Evolutionary conservation across 2,329 filamentous ascomycete genomes (phyloP), one percentile per base, ranked within the genome.

Genomic region (Ampelomyces quisqualis): DNA sequence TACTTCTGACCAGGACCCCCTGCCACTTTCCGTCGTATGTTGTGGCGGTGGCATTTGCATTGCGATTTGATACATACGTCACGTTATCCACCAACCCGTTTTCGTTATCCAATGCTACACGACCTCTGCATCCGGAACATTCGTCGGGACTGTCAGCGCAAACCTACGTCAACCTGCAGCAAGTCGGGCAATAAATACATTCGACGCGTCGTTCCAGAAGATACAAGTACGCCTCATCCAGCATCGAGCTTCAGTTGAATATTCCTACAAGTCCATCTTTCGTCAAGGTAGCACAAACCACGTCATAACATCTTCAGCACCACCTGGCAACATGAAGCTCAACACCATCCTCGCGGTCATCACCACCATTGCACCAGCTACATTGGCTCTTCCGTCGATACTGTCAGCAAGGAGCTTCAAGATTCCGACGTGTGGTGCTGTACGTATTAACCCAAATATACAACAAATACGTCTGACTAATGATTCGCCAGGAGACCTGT

Each of bases 371-470:
- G 30, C 10, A 13, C 39, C 73, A 72, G 51, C 80, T 73, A 20
- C 76, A 75, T 19, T 33, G 7, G 17, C 28, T 9, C 21, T 32
- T 9, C 36, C 36, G 9, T 9, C 28, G 9, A 9, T 14, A 5
- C 4, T 20, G 4, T 24, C 8, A 7, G 14, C 28, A 17, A 24
- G 78, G 78, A 26, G 81, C 58, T n/a, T 73, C 65, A 37, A 71
- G 39, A n/a, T 54, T 7, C 51, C 50, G 7, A 47, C 53, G 18
- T 58, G 55, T 32, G 48, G 45, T 13, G 53, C 48, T 4, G 49
- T 53, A 44, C 13, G 46, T 41, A 11, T 15, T 4, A n/a, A n/a
- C n/a, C n/a, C n/a, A n/a, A n/a, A n/a, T n/a, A n/a, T n/a, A n/a
- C n/a, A n/a, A n/a, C n/a, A n/a, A n/a, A n/a, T n/a, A n/a, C n/a